Evolutionary conservation across 192 early-diverging fungal species (phyloP).

Genomic region (Mycoemilia scoparia): DNA sequence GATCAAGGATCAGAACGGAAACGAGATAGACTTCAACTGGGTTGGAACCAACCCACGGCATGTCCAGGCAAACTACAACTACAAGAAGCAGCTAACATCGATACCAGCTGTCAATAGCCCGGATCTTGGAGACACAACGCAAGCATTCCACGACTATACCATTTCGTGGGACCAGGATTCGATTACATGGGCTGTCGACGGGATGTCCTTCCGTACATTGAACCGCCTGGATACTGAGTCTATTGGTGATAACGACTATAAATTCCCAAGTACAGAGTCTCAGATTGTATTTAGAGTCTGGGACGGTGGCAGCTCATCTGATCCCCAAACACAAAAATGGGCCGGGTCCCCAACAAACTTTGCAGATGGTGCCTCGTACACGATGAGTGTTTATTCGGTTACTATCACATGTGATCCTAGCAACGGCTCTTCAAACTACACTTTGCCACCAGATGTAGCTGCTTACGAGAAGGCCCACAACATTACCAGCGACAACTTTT

Average conservation of each 20-base stretch:
- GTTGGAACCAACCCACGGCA: conserved; percentile 31
- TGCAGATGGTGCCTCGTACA: conserved; percentile 18
- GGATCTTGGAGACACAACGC: conserved; percentile 26
- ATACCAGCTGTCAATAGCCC: conserved; percentile 21
- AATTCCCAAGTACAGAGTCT: conserved; percentile 30
- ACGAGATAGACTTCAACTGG: conserved; percentile 55
- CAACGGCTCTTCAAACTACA: no score
- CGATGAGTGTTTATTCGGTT: conserved; percentile 35
- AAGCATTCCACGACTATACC: conserved; percentile 35
- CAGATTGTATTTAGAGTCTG: conserved; percentile 44
- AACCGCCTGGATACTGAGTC: conserved; percentile 26
- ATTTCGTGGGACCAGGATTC: conserved; percentile 36
- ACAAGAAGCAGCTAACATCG: conserved; percentile 32
- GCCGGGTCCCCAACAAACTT: conserved; percentile 39
- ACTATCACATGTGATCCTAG: conserved; percentile 26
- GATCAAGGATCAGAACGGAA: conserved; percentile 26
- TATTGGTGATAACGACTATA: conserved; percentile 11
- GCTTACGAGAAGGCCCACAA: no score
- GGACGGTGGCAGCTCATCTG: conserved; percentile 40
- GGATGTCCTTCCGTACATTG: conserved; percentile 28
- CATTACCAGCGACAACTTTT: no score
- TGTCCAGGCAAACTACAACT: conserved; percentile 52
- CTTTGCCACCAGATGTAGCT: no score
- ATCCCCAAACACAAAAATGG: conserved; percentile 35
- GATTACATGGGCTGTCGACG: conserved; percentile 41